A percentile compares a stretch with the other conserved stretches of the same genome.
Evolutionary conservation across 345 rosid genomes (phyloP).

Genomic region (Boechera stricta): DNA sequence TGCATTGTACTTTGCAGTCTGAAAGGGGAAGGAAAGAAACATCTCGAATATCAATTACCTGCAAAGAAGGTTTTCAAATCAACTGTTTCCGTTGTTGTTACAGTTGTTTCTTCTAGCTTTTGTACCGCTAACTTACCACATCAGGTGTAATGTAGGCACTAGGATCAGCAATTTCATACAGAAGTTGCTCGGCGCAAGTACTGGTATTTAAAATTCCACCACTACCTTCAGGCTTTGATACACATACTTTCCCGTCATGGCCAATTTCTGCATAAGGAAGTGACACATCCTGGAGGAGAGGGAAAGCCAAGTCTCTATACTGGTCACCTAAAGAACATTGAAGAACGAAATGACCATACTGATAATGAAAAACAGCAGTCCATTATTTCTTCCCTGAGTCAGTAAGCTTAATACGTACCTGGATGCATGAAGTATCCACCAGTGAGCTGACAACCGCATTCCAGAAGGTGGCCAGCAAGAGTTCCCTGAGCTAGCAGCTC

Average conservation of each 20-base stretch:
- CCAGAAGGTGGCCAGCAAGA: conserved; percentile 89
- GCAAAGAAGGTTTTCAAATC: conserved; percentile 39
- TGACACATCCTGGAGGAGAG: conserved; percentile 69
- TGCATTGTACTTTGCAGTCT: conserved; percentile 65
- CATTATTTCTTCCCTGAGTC: conserved; percentile 8
- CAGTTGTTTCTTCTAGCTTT: conserved; percentile 18
- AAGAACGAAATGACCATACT: conserved; percentile 21
- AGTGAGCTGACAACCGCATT: conserved; percentile 98
- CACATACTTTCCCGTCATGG: conserved; percentile 61
- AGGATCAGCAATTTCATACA: conserved; percentile 90
- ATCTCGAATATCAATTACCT: conserved; percentile 73
- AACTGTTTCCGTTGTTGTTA: conserved; percentile 7
- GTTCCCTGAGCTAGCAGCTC: conserved; percentile 84
- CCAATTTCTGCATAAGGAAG: conserved; percentile 87
- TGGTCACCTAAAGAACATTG: conserved; percentile 63
- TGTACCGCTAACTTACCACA: conserved; percentile 60
- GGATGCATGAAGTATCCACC: conserved; percentile 99
- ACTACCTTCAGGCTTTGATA: conserved; percentile 75
- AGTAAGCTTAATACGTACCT: conserved; percentile 51
- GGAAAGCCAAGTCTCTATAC: conserved; percentile 61
- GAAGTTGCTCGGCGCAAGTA: conserved; percentile 90
- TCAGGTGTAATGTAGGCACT: conserved; percentile 90
- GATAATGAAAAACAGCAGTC: background rate
- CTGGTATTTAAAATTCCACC: conserved; percentile 75
- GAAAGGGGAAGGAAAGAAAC: conserved; percentile 76